phyloP scores from a whole-genome alignment of 179 eudicot genomes.

The Camellia oleifera region DNA sequence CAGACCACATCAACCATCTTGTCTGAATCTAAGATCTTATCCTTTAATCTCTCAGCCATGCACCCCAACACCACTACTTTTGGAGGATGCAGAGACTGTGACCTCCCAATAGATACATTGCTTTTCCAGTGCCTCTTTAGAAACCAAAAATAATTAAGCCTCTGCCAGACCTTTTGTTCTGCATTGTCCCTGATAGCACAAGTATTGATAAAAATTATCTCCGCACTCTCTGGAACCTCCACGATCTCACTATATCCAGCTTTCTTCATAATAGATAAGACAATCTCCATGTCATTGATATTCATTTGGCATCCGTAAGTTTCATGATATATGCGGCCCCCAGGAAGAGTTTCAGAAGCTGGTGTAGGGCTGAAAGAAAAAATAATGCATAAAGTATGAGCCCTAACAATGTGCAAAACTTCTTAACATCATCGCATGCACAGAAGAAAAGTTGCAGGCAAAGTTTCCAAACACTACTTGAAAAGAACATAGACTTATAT shows the following conservation, averaged over 20 bases:
- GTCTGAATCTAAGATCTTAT: conserved; percentile 93
- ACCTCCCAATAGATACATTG: conserved; percentile 79
- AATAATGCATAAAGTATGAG: conserved; percentile 12
- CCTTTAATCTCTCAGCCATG: conserved; percentile 99
- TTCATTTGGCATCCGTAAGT: conserved; percentile 99
- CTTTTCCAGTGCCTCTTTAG: conserved; percentile 91
- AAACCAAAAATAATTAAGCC: conserved; percentile 98
- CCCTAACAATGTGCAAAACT: not conserved
- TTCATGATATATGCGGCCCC: conserved; percentile 94
- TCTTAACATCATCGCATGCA: not conserved
- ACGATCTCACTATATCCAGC: conserved; percentile 79
- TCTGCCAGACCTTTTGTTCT: conserved; percentile 97
- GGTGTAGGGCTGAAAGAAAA: conserved; percentile 35
- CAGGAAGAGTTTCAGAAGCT: conserved; percentile 49
- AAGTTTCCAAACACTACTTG: conserved; percentile 4
- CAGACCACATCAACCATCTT: conserved; percentile 99
- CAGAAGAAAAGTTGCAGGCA: not conserved
- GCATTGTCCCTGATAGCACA: conserved; percentile 99
- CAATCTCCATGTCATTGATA: conserved; percentile 98
- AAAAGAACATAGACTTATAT: not conserved
- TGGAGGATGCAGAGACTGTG: conserved; percentile 77
- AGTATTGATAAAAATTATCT: conserved; percentile 88
- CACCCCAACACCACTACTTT: conserved; percentile 97
- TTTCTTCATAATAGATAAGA: conserved; percentile 89
- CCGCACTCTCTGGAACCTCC: conserved; percentile 89